Conservation (phyloP, 805 yeast species). For the Sporopachydermia lactativora region DNA sequence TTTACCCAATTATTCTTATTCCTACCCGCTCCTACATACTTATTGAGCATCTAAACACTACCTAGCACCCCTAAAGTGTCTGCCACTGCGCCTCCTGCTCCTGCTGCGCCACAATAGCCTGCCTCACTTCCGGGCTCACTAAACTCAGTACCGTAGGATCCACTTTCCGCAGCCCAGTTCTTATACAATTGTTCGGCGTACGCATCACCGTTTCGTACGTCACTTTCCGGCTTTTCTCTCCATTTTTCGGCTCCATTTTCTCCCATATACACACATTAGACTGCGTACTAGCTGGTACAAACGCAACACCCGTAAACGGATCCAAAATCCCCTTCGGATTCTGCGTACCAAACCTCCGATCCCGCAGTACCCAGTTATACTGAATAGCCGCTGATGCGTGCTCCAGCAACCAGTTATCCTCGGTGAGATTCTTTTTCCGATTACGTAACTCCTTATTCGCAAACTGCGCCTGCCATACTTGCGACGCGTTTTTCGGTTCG, state of each 20-base stretch:
- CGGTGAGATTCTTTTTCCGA: slow-evolving; percentile 27
- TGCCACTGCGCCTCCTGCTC: not conserved
- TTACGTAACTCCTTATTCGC: slow-evolving; percentile 8
- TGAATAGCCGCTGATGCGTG: slow-evolving; percentile 69
- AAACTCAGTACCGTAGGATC: slow-evolving; percentile 39
- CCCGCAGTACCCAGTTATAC: slow-evolving; percentile 48
- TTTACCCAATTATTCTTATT: no score
- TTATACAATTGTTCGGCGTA: slow-evolving; percentile 32
- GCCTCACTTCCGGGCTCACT: slow-evolving; percentile 2
- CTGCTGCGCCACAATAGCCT: slow-evolving; percentile 24
- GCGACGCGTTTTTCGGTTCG: not conserved
- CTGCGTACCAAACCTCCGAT: slow-evolving; percentile 38
- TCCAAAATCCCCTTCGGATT: slow-evolving; percentile 53
- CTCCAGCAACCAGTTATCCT: slow-evolving; percentile 74
- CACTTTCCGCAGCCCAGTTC: slow-evolving; percentile 55
- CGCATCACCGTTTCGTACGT: slow-evolving; percentile 32
- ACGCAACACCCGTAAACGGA: slow-evolving; percentile 69
- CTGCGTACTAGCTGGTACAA: slow-evolving; percentile 65
- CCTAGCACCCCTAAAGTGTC: no score
- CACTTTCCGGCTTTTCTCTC: slow-evolving; percentile 21
- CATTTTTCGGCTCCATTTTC: slow-evolving; percentile 16
- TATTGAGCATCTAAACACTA: no score
- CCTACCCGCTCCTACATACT: no score
- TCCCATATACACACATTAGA: slow-evolving; percentile 31
- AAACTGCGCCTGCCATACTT: not conserved